phyloP scores from a whole-genome alignment of 257 asterid genomes.

The Solanum tarapatanum region DNA sequence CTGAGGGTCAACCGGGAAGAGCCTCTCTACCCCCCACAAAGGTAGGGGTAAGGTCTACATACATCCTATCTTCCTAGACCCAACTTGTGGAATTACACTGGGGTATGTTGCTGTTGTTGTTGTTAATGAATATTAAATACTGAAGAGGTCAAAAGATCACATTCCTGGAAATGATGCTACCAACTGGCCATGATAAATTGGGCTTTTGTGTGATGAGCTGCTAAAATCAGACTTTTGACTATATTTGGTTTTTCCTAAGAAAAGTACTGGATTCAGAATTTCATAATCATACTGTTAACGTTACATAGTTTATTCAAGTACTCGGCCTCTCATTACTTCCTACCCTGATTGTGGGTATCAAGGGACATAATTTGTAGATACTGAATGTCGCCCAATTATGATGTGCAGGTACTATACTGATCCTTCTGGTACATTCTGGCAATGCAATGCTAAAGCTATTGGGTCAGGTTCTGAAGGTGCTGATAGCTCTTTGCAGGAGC shows the following conservation, averaged over 20 bases:
- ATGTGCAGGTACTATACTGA: conserved; percentile 48
- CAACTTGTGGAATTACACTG: neutral
- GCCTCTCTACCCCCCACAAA: neutral
- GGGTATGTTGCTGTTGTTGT: neutral
- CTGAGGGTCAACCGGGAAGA: neutral
- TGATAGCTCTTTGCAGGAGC: conserved; percentile 17
- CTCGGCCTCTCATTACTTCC: neutral
- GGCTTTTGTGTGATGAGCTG: neutral
- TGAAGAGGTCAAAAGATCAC: neutral
- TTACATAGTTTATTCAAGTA: neutral
- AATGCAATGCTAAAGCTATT: conserved; percentile 67
- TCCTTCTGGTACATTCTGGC: conserved; percentile 75
- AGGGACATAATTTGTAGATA: neutral
- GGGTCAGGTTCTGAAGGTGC: conserved; percentile 78
- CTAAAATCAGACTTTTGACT: neutral
- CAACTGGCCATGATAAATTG: neutral
- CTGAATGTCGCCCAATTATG: neutral
- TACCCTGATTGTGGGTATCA: neutral
- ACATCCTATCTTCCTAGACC: neutral
- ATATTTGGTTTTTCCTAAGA: neutral
- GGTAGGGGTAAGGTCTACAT: neutral
- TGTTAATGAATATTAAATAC: neutral
- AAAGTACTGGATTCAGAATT: neutral
- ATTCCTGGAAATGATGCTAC: neutral
- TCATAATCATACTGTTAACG: neutral